Evolutionary conservation across 1,284 basidiomycete genomes (phyloP).

Genomic region (Ustilago trichophora): DNA sequence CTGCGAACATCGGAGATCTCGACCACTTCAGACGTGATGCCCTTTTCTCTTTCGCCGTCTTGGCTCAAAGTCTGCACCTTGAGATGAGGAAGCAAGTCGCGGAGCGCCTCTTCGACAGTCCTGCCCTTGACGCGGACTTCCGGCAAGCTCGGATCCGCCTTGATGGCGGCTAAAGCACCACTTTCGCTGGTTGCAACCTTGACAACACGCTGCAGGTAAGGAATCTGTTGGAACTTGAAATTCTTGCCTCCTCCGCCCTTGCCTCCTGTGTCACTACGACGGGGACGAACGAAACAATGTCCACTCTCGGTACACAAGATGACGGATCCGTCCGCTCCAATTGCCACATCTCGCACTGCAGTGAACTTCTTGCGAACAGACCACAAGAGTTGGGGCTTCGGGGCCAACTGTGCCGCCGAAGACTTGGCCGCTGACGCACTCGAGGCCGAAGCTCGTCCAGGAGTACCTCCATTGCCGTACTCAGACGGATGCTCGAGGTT

Average conservation of each 20-base stretch:
- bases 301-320: conserved; percentile 93
- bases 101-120: conserved; percentile 76
- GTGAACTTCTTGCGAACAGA: conserved; percentile 85
- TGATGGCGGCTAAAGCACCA: conserved; percentile 87
- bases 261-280: conserved; percentile 33
- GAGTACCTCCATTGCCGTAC: conserved; percentile 37
- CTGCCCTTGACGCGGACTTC: conserved; percentile 74
- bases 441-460: conserved; percentile 6
- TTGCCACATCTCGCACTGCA: conserved; percentile 81
- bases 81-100: conserved; percentile 55
- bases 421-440: conserved; percentile 8
- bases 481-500: conserved; percentile 67
- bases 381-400: conserved; percentile 89
- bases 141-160: conserved; percentile 76
- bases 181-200: conserved; percentile 86
- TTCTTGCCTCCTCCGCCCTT: conserved; percentile 43
- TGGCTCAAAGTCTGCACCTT: conserved; percentile 43
- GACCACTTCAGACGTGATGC: conserved; percentile 49
- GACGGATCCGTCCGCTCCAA: conserved; percentile 86
- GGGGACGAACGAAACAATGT: conserved; percentile 79
- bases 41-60: conserved; percentile 29
- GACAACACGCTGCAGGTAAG: conserved; percentile 83
- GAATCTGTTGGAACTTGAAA: conserved; percentile 78
- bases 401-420: conserved; percentile 33
- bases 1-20: conserved; percentile 47